Base-by-base conservation (phyloP, 331 rosid genomes). In the Erythrophleum ivorense region DNA sequence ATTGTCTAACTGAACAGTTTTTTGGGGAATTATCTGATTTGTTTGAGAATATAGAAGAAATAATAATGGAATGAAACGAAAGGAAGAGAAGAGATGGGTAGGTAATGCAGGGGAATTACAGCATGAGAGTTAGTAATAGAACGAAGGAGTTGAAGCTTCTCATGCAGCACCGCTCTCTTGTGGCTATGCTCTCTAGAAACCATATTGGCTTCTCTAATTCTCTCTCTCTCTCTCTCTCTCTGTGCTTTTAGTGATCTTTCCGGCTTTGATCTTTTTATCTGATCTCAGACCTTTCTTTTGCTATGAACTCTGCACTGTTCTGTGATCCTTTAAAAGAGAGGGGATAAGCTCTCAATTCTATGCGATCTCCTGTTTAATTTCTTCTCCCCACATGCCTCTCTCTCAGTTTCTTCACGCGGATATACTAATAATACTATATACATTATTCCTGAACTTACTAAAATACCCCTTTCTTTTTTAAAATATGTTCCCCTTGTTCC, bases 71-170 rank as follows among this genome's bases (percentile, higher is more conserved):
- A 70, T 53, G 78, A 82, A 75, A 80, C 19, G 1, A 80, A 78
- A 80, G n/a, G 41, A 29, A 62, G 38, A 62, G 68, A 34, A 63
- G 45, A 77, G 82, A 73, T 58, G 18, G 58, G 11, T 67, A 83
- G 58, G 69, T 21, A 49, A 63, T 59, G 38, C 34, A 14, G 45
- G 81, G 77, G 68, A 84, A 71, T 89, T 93, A 93, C 97, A 86
- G 97, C 91, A 83, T 90, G 88, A 87, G 97, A 91, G 84, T 93
- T 89, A 79, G 96, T 93, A 77, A 90, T 88, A 34, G 96, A 93
- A 80, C 97, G 94, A 89, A 93, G 96, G 54, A 93, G 86, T 75
- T 91, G 91, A 70, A 93, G 93, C 85, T 91, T 88, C 83, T 93
- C 96, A 88, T 89, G 93, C 86, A 91, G 87, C 67, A 69, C 81